A percentile compares a stretch with the other conserved stretches of the same genome.
Evolutionary conservation across 2,329 filamentous ascomycete species (phyloP).

Genomic region (Hypoxylon sp.): DNA sequence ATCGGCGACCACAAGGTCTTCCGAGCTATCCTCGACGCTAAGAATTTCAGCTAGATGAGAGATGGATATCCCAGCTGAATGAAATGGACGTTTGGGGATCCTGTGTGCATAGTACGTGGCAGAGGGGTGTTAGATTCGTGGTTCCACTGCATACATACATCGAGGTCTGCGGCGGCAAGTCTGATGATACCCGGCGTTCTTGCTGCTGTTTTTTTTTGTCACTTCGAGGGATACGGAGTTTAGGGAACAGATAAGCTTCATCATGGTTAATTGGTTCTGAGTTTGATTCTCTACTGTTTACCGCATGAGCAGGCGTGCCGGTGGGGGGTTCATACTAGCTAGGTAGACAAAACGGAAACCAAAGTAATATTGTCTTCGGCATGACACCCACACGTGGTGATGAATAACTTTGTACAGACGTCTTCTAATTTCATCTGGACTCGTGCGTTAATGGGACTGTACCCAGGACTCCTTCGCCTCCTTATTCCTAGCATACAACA

Average conservation of each 20-base stretch:
- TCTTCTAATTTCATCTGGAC: conserved; percentile 16
- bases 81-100: too few relatives aligned
- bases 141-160: not conserved
- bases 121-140: not conserved
- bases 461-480: not conserved
- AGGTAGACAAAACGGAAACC: conserved; percentile 34
- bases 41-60: conserved; percentile 63
- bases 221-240: not conserved
- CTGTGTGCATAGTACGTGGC: too few relatives aligned
- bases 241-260: not conserved
- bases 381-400: conserved; percentile 7
- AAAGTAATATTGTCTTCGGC: conserved; percentile 34
- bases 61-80: too few relatives aligned
- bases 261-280: not conserved
- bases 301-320: not conserved
- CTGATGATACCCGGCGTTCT: conserved; percentile 42
- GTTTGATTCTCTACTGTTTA: not conserved
- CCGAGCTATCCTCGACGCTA: conserved; percentile 65
- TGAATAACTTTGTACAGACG: conserved; percentile 15
- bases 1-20: conserved; percentile 62
- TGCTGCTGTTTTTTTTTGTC: not conserved
- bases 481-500: conserved; percentile 17
- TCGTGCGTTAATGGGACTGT: conserved; percentile 7
- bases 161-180: conserved; percentile 19
- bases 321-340: not conserved